A percentile compares a stretch with the other conserved stretches of the same genome.
Evolutionary conservation across 2,329 filamentous ascomycete species (phyloP).

Genomic region (Colletotrichum sp.): DNA sequence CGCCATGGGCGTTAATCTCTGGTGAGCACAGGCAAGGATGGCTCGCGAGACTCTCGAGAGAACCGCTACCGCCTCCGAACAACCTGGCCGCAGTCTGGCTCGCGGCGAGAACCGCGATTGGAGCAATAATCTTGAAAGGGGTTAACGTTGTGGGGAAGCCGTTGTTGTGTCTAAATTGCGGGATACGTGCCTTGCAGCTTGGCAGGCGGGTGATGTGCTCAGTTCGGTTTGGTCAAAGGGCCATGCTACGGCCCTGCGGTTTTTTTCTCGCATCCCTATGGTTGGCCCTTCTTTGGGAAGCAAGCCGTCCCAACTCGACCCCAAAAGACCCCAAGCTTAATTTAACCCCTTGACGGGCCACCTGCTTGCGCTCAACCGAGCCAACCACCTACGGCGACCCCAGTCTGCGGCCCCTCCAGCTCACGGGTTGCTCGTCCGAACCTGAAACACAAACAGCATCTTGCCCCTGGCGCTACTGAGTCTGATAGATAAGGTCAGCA

Average conservation of each 20-base stretch:
- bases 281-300: background rate
- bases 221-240: background rate
- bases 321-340: conserved; percentile 4
- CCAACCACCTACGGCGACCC: background rate
- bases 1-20: conserved; percentile 5
- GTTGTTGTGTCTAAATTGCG: conserved; percentile 20
- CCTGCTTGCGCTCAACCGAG: background rate
- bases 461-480: conserved; percentile 14
- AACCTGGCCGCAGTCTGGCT: background rate
- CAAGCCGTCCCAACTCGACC: background rate
- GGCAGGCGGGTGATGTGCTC: background rate
- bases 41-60: background rate
- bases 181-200: conserved; percentile 17
- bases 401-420: background rate
- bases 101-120: background rate
- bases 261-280: background rate
- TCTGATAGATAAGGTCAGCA: background rate
- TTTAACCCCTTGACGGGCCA: conserved; percentile 4
- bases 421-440: conserved; percentile 1
- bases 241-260: background rate
- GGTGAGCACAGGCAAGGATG: background rate
- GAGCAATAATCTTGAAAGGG: conserved; percentile 18
- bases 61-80: background rate
- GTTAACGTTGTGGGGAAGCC: conserved; percentile 5
- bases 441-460: conserved; percentile 15